Base-by-base conservation (phyloP, 2,329 filamentous ascomycete species). In the Didymella keratinophila region DNA sequence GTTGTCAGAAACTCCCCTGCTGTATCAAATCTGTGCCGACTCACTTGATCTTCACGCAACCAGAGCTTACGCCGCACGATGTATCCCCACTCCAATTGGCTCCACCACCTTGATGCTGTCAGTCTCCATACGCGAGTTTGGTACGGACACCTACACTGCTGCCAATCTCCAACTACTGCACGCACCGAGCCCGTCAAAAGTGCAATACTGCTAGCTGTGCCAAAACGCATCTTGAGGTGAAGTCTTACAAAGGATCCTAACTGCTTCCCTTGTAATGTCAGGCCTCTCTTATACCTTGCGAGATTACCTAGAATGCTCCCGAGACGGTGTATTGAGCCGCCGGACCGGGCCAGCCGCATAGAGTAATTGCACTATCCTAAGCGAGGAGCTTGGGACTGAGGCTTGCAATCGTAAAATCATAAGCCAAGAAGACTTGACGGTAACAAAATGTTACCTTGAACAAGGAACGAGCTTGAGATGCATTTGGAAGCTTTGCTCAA, bases 11-110 rank as follows among this genome's bases (percentile, higher is more conserved):
- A 10, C 18, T 2, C n/a, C 12, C 2, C 16, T n/a, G 1, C 14
- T 9, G 27, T n/a, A 1, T 11, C 4, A n/a, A 21, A 18, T 25
- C 5, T 14, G 11, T 34, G n/a, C 20, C 2, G 12, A 9, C 55
- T 46, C 62, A 74, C 73, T 72, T 76, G 60, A 76, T 52, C 48
- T 66, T 62, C 1, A 76, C 72, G 46, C 74, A 76, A 28, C 71
- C 69, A 39, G 70, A 61, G 21, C 63, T 55, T 10, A 68, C 52
- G 14, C 36, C 64, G 55, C 73, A 76, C 20, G 52, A 27, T 3
- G 69, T 71, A 18, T 70, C 70, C 39, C 74, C 73, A 10, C 52
- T 51, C 56, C 59, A 75, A 43, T 51, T 69, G 3, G 52, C 56
- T 32, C 74, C 74, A 27, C 74, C 74, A 43, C 74, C 72, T 75